Evolutionary conservation across 169 alveolate species (phyloP).

Genomic region (Eimeria tenella): DNA sequence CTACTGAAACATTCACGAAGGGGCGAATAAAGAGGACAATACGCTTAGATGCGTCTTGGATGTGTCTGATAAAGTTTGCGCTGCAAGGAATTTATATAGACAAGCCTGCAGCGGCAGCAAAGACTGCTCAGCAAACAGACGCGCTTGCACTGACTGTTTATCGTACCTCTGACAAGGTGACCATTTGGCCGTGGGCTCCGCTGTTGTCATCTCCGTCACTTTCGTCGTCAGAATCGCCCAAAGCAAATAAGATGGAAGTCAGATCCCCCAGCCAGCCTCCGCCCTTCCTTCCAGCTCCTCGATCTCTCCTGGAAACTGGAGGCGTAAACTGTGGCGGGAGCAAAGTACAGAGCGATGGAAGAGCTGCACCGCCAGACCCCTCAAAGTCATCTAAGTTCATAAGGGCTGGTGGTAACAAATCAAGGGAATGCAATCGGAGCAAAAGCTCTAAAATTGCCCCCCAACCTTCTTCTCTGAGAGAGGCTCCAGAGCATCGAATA

Average conservation of each 20-base stretch:
- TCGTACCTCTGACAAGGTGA: constrained; percentile 46
- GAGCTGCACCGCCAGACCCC: constrained; percentile 75
- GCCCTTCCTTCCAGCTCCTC: constrained; percentile 38
- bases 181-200: constrained; percentile 38
- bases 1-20: too few relatives aligned
- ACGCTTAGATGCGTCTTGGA: too few relatives aligned
- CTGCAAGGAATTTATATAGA: too few relatives aligned
- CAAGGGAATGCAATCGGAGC: constrained; percentile 76
- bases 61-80: too few relatives aligned
- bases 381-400: constrained; percentile 73
- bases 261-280: constrained; percentile 79
- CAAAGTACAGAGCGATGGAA: constrained; percentile 66
- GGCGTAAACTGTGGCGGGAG: constrained; percentile 73
- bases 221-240: constrained; percentile 75
- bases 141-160: not conserved
- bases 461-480: constrained; percentile 79
- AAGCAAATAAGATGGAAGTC: constrained; percentile 72
- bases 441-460: constrained; percentile 74
- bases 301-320: constrained; percentile 57
- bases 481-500: constrained; percentile 55
- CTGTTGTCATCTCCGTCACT: constrained; percentile 70
- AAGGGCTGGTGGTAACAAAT: constrained; percentile 75
- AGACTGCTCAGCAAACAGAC: too few relatives aligned
- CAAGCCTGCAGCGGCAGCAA: too few relatives aligned
- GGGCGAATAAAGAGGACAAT: too few relatives aligned